These are phyloP conservation scores for Carex kokanica DNA, from an alignment of 176 grass and related monocot species.

Conservation along the genomic window DNA sequence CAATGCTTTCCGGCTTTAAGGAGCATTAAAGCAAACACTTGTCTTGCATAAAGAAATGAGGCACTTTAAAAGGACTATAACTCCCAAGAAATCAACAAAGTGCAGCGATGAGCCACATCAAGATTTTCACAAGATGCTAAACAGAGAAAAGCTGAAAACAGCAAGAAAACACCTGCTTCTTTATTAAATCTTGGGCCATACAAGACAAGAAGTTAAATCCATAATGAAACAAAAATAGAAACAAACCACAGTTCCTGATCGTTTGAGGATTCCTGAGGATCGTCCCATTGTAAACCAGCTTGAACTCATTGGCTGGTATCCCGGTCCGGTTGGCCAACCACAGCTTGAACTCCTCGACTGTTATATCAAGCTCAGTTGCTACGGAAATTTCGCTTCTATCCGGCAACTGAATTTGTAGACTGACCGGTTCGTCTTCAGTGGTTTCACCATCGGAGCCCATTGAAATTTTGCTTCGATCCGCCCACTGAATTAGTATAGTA, in stretches of 20 bases:
- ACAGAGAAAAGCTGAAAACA: neutral
- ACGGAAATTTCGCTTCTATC: neutral
- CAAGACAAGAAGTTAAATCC: neutral
- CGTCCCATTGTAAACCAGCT: neutral
- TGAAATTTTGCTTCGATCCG: neutral
- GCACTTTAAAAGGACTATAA: neutral
- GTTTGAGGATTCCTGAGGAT: neutral
- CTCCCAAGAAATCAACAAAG: neutral
- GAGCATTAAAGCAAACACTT: conserved; percentile 1
- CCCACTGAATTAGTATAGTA: neutral
- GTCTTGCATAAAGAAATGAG: neutral
- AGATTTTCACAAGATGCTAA: neutral
- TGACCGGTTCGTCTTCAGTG: neutral
- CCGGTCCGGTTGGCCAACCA: neutral
- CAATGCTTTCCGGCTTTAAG: neutral
- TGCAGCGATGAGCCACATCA: neutral
- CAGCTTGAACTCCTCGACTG: neutral
- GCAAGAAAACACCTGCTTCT: neutral
- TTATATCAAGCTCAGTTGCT: neutral
- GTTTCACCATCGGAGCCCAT: no score
- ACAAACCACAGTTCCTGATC: neutral
- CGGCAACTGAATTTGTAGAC: neutral
- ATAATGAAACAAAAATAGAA: neutral
- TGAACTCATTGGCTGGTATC: neutral
- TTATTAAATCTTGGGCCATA: neutral